Evolutionary conservation across 2,329 filamentous ascomycete genomes (phyloP).

Genomic region (Phaeophleospora eucalypticola): DNA sequence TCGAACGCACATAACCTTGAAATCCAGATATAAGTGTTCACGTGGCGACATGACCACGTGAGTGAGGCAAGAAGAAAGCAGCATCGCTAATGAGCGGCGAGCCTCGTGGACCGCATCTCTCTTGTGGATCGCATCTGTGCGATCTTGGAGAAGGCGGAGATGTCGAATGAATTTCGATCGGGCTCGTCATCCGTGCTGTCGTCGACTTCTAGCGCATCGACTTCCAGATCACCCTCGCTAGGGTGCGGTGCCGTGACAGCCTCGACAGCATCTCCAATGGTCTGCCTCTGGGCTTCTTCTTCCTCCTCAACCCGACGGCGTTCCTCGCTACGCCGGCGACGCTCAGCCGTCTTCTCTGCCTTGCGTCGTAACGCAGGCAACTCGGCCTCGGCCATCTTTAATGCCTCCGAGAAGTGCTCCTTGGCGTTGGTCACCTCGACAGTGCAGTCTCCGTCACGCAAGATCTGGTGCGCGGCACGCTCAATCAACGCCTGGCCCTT

Average conservation of each 20-base stretch:
- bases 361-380: slow-evolving; percentile 21
- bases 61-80: background rate
- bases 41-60: background rate
- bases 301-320: slow-evolving; percentile 20
- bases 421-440: slow-evolving; percentile 69
- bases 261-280: slow-evolving; percentile 3
- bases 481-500: slow-evolving; percentile 78
- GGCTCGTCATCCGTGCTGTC: slow-evolving; percentile 12
- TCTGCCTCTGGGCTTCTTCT: slow-evolving; percentile 7
- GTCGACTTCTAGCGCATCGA: slow-evolving; percentile 20
- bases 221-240: slow-evolving; percentile 15
- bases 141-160: slow-evolving; percentile 10
- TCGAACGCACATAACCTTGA: slow-evolving; percentile 15
- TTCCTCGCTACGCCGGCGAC: slow-evolving; percentile 23
- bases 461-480: slow-evolving; percentile 79
- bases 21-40: slow-evolving; percentile 15
- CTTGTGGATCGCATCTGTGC: slow-evolving; percentile 12
- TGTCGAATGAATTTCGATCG: slow-evolving; percentile 17
- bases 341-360: slow-evolving; percentile 23
- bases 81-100: slow-evolving; percentile 4
- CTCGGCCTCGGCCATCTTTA: slow-evolving; percentile 44
- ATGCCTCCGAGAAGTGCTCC: slow-evolving; percentile 59
- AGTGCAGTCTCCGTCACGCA: slow-evolving; percentile 83
- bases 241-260: slow-evolving; percentile 9
- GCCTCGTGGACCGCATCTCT: slow-evolving; percentile 12